phyloP scores from a whole-genome alignment of 2,329 filamentous ascomycete genomes.

The Arthrobotrys musiformis region DNA sequence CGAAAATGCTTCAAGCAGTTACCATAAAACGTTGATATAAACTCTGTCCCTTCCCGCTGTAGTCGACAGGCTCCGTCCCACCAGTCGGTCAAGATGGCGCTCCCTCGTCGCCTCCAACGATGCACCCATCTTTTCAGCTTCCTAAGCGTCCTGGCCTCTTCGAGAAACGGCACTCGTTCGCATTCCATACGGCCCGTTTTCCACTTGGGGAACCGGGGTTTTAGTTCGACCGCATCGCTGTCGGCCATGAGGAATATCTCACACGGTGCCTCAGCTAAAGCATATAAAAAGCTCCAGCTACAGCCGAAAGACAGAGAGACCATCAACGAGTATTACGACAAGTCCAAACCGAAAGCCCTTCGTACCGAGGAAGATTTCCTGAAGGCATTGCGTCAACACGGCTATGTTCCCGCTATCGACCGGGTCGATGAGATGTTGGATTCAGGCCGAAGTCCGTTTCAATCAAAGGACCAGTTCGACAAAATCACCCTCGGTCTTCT shows the following conservation, averaged over 20 bases:
- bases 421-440: slow-evolving; percentile 51
- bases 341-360: slow-evolving; percentile 13
- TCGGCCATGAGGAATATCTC: background rate
- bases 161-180: background rate
- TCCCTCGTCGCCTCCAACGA: slow-evolving; percentile 12
- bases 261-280: background rate
- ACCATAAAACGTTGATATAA: too few species aligned
- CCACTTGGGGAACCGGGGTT: background rate
- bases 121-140: slow-evolving; percentile 27
- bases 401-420: slow-evolving; percentile 41
- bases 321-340: background rate
- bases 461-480: slow-evolving; percentile 30
- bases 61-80: background rate
- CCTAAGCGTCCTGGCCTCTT: slow-evolving; percentile 23
- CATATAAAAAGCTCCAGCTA: background rate
- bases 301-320: background rate
- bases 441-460: slow-evolving; percentile 35
- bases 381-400: slow-evolving; percentile 9
- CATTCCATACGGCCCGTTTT: background rate
- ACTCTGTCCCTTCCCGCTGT: too few species aligned
- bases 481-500: slow-evolving; percentile 44
- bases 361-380: slow-evolving; percentile 28
- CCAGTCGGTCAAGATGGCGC: background rate
- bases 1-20: too few species aligned
- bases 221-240: background rate